Evolutionary conservation across 1,284 basidiomycete genomes (phyloP), one percentile per base, ranked within the genome.

Genomic region (Meira nashicola): DNA sequence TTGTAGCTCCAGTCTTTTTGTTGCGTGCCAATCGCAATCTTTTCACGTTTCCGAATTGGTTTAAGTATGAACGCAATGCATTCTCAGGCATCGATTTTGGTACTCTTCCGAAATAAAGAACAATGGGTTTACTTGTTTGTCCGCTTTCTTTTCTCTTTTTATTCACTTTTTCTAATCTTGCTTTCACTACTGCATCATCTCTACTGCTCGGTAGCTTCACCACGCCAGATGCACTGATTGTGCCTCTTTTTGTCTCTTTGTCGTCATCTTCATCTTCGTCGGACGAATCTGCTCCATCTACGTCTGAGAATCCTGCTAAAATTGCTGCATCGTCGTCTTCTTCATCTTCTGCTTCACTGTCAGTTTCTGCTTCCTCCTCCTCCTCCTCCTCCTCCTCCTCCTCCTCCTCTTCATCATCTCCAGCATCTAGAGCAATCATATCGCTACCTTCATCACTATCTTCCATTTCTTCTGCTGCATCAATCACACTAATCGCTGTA

Each of bases 11-110:
- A 11, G 93, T 96, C 90, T 89, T 90, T 81, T 91, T 92, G 80
- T 95, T 98, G 57, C 95, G 85, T 3, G 92, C 94, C 17, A 98
- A 80, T 17, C 95, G 86, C 44, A 97, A 78, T 41, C 94, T 87
- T 2, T 89, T 88, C 46, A 99, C 86, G 50, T 88, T 85, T 17
- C 95, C 95, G 70, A 98, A 99, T 78, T 99, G 95, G 33, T 86
- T 83, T 75, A 99, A 95, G 81, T 98, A 98, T 10, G 86, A 85
- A 64, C 86, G 86, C 80, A 98, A 87, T 80, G 97, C 88, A 58
- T 89, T 88, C 80, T 99, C 95, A 80, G 92, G 94, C 81, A 98
- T 98, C 19, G 93, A 94, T 70, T 96, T 91, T 1, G 95, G 95
- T 65, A 99, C 84, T 64, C 92, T 86, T 14, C 91, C 88, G 55